A percentile compares a stretch with the other conserved stretches of the same genome.
Conservation (phyloP, 768 basidiomycete species). For the Inosperma sp. region DNA sequence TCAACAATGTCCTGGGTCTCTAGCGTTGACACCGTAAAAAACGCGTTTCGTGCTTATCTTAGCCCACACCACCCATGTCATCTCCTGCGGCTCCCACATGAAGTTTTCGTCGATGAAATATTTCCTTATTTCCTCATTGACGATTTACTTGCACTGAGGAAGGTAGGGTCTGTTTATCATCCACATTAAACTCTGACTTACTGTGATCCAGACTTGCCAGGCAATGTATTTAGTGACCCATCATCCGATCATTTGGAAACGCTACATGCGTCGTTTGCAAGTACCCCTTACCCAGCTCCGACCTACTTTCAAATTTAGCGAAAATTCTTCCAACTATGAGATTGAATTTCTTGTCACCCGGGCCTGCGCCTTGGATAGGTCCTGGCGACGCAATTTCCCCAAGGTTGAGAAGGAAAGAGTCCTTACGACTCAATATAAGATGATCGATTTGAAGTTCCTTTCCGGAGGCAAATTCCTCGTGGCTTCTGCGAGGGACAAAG, state of each 20-base stretch:
- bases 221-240: conserved; percentile 60
- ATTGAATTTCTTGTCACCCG: conserved; percentile 57
- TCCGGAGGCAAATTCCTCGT: conserved; percentile 68
- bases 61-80: conserved; percentile 2
- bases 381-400: conserved; percentile 47
- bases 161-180: conserved; percentile 27
- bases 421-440: conserved; percentile 33
- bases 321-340: conserved; percentile 37
- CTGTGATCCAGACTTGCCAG: conserved; percentile 46
- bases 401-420: conserved; percentile 25
- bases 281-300: conserved; percentile 59
- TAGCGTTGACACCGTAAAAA: conserved; percentile 4
- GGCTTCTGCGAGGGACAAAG: conserved; percentile 49
- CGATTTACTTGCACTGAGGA: conserved; percentile 43
- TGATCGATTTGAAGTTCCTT: conserved; percentile 51
- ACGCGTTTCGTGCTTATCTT: conserved; percentile 11
- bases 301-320: conserved; percentile 48
- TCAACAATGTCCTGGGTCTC: conserved; percentile 10
- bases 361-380: conserved; percentile 55
- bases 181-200: neutral
- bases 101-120: conserved; percentile 41
- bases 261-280: conserved; percentile 48
- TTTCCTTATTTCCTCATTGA: conserved; percentile 41
- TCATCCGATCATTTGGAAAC: conserved; percentile 66
- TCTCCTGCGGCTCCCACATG: conserved; percentile 32